Percentiles rank a stretch among this genome's conserved stretches.
Conservation (phyloP, 768 basidiomycete species). For the Pisolithus sp. region DNA sequence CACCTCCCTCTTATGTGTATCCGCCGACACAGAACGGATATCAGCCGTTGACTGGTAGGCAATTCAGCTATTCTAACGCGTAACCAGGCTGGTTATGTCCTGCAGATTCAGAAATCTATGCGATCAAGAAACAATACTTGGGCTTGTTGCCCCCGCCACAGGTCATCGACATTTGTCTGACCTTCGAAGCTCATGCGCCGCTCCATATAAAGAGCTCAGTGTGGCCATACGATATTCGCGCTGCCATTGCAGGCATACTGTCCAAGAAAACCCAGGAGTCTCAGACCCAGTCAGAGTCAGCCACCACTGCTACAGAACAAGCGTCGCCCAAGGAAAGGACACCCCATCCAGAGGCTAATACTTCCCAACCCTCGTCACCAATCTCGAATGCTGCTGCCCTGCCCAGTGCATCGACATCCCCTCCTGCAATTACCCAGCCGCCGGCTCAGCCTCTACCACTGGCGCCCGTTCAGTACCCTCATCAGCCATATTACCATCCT, state of each 20-base stretch:
- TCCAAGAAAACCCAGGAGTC: constrained; percentile 18
- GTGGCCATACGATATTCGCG: constrained; percentile 68
- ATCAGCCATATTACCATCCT: constrained; percentile 50
- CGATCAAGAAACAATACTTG: constrained; percentile 69
- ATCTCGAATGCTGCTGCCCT: constrained; percentile 20
- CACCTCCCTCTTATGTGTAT: constrained; percentile 31
- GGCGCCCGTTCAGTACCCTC: constrained; percentile 36
- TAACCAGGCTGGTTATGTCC: constrained; percentile 17
- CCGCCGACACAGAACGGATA: constrained; percentile 32
- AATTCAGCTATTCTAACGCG: constrained; percentile 19
- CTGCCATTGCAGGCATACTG: constrained; percentile 52
- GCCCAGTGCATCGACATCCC: constrained; percentile 13
- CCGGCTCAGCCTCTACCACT: constrained; percentile 16
- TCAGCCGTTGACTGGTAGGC: constrained; percentile 31
- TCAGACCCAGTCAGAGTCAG: constrained; percentile 12
- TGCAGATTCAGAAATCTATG: constrained; percentile 40
- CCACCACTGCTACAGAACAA: constrained; percentile 11
- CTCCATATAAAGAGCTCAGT: constrained; percentile 56
- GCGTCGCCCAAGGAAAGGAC: constrained; percentile 10
- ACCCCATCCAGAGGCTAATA: constrained; percentile 11
- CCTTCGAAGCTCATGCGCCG: constrained; percentile 64
- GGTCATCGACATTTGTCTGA: constrained; percentile 74
- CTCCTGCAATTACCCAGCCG: constrained; percentile 13
- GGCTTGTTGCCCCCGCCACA: constrained; percentile 59
- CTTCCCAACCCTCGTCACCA: constrained; percentile 13